Percentiles rank a stretch among this genome's conserved stretches.
These are phyloP conservation scores for Mortierella claussenii DNA, from an alignment of 192 early-diverging fungal species.

Conservation along the genomic window DNA sequence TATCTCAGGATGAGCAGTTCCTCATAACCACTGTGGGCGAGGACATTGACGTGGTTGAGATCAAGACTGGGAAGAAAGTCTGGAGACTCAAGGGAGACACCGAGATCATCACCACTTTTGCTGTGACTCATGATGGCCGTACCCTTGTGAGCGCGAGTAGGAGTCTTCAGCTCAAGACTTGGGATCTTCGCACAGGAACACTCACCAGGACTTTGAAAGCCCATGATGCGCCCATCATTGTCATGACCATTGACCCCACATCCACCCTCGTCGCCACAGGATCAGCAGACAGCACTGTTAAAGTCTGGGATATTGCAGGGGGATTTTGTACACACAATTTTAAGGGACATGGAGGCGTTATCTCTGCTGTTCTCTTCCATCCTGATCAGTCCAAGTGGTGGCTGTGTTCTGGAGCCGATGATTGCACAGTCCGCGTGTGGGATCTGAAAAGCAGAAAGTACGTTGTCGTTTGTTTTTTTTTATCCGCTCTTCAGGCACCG, in stretches of 20 bases:
- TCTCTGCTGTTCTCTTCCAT: conserved; percentile 88
- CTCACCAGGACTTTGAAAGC: conserved; percentile 79
- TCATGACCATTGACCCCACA: conserved; percentile 90
- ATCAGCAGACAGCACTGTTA: conserved; percentile 93
- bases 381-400: conserved; percentile 65
- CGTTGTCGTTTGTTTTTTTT: neutral
- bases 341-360: conserved; percentile 89
- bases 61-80: conserved; percentile 71
- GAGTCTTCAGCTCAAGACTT: conserved; percentile 81
- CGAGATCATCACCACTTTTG: conserved; percentile 89
- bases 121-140: conserved; percentile 80
- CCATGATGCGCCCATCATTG: conserved; percentile 93
- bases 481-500: neutral
- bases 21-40: conserved; percentile 87
- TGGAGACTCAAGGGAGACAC: conserved; percentile 81
- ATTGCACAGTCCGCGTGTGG: conserved; percentile 93
- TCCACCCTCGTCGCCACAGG: conserved; percentile 96
- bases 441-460: conserved; percentile 81
- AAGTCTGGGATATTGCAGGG: conserved; percentile 94
- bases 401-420: conserved; percentile 90
- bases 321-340: conserved; percentile 97
- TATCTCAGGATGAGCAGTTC: conserved; percentile 71
- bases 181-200: conserved; percentile 74
- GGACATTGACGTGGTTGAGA: conserved; percentile 80
- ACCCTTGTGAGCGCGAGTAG: conserved; percentile 85